Evolutionary conservation across 176 grass and related monocot genomes (phyloP).

Genomic region (Cymbopogon citratus): DNA sequence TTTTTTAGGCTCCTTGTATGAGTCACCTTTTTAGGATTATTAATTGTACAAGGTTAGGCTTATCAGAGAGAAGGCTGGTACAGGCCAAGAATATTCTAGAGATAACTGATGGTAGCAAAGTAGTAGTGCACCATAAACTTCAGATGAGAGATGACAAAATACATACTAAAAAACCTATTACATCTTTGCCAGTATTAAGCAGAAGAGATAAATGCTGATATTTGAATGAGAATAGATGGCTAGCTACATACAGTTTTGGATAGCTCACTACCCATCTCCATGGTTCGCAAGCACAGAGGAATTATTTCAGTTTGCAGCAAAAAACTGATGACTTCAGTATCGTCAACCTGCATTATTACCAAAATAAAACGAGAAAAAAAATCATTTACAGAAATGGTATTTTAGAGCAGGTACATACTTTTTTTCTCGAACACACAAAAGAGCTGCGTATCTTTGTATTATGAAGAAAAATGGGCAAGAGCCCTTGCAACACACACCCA

Average conservation of each 20-base stretch:
- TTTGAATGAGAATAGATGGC: conserved; percentile 17
- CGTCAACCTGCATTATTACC: conserved; percentile 68
- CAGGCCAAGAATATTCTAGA: conserved; percentile 1
- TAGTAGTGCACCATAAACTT: not conserved
- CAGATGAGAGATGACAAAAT: not conserved
- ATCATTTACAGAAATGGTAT: not conserved
- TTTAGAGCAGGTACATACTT: not conserved
- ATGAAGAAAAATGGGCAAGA: too few relatives aligned
- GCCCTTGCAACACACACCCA: too few relatives aligned
- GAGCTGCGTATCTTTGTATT: too few relatives aligned
- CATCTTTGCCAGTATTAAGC: conserved; percentile 1
- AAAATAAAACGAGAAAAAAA: not conserved
- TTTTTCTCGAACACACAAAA: too few relatives aligned
- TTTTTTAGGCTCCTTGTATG: too few relatives aligned
- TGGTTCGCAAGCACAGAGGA: conserved; percentile 87
- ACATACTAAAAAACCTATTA: not conserved
- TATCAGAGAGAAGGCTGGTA: not conserved
- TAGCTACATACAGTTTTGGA: conserved; percentile 77
- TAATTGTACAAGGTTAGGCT: not conserved
- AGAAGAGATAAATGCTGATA: conserved; percentile 6
- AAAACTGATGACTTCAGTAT: conserved; percentile 97
- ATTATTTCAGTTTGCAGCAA: conserved; percentile 99
- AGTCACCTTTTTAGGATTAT: too few relatives aligned
- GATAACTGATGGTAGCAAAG: not conserved
- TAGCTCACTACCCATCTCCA: conserved; percentile 99